Evolutionary conservation across 768 basidiomycete genomes (phyloP).

Genomic region (Rossbeevera mucosa): DNA sequence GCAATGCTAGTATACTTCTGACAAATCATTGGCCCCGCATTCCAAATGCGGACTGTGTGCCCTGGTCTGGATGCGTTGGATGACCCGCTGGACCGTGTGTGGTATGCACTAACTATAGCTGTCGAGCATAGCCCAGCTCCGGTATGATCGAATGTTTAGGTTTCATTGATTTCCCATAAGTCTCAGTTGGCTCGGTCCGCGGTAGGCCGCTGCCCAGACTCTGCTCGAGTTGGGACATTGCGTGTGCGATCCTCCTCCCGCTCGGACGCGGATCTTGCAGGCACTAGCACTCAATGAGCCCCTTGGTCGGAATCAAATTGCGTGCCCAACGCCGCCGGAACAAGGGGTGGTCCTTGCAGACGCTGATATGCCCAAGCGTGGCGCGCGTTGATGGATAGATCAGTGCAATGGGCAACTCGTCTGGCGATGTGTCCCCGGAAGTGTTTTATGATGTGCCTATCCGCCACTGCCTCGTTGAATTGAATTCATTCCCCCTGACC

Average conservation of each 20-base stretch:
- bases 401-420: not conserved
- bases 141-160: conserved; percentile 27
- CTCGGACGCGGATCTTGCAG: conserved; percentile 16
- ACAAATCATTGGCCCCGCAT: conserved; percentile 14
- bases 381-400: conserved; percentile 11
- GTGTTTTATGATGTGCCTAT: conserved; percentile 6
- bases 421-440: not conserved
- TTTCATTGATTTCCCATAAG: conserved; percentile 12
- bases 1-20: conserved; percentile 19
- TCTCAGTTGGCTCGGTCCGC: conserved; percentile 8
- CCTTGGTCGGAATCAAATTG: conserved; percentile 1
- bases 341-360: conserved; percentile 1
- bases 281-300: not conserved
- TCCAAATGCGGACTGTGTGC: conserved; percentile 1
- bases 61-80: conserved; percentile 11
- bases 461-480: not conserved
- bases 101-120: conserved; percentile 14
- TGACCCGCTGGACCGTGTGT: conserved; percentile 6
- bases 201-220: conserved; percentile 9
- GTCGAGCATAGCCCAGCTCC: conserved; percentile 28
- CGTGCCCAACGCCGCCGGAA: conserved; percentile 10
- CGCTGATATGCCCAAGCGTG: conserved; percentile 13
- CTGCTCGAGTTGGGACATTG: conserved; percentile 7
- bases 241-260: not conserved
- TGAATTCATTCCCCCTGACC: not conserved